Evolutionary conservation across 768 basidiomycete species (phyloP), one percentile per base, ranked within the genome.

Genomic region (Floccularia luteovirens): DNA sequence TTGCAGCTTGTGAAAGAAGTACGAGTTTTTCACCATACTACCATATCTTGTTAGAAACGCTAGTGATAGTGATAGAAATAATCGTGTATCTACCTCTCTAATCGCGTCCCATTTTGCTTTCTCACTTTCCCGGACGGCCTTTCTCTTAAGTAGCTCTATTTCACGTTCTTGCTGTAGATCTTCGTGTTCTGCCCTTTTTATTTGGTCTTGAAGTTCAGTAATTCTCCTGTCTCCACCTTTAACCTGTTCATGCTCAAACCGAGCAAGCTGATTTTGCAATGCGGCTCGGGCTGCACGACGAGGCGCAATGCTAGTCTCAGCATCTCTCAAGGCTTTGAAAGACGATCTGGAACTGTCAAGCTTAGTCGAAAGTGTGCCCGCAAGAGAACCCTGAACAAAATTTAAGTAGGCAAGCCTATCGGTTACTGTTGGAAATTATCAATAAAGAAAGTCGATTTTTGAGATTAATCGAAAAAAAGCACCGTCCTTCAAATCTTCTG

Each of bases 11-110:
- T 3, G 84, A 72, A 5, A 90, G 55, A 4, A 91, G 66, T 1
- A 80, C 62, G 3, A 91, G 60, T 55, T 90, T 91, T 57, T 91
- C 89, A 33, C 76, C 85, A 43, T 82, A 91, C 88, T 90, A 40
- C 1, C 39, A 31, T 2, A 28, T 31, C 24, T 37, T 38, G 23
- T 17, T 27, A 32, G 22, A 39, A 27, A 39, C 31, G 30, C 37
- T 36, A 28, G 34, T 8, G 31, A 25, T 28, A 28, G 27, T 8
- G 14, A 17, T 24, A 7, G 30, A 45, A 45, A 34, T 12, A 36
- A 38, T 10, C 23, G 6, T 20, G 30, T 21, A 50, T 53, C 40
- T 50, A 86, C 88, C 76, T 91, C 89, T 53, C 77, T 71, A 37
- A 90, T 60, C 8, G 89, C 89, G 31, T 82, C 76, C 87, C 90